These are phyloP conservation scores for Penicillium canariense DNA, from an alignment of 495 filamentous ascomycete genomes.

Conservation along the genomic window DNA sequence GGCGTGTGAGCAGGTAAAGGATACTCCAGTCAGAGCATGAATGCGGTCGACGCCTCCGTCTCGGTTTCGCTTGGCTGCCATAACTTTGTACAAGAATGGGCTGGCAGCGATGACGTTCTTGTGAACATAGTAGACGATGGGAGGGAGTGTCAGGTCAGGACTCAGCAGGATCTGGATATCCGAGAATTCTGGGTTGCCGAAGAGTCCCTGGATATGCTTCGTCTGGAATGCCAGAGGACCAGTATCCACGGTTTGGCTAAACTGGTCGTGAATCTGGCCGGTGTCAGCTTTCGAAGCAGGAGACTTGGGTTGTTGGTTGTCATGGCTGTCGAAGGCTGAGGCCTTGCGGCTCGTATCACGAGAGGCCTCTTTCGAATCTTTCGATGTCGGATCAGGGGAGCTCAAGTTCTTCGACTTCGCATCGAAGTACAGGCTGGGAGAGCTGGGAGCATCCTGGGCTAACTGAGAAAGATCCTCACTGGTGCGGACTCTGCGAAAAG, in stretches of 20 bases:
- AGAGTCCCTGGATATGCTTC: constrained; percentile 3
- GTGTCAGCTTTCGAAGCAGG: background rate
- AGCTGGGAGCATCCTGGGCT: background rate
- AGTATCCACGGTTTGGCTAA: background rate
- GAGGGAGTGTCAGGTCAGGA: constrained; percentile 12
- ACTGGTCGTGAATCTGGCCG: background rate
- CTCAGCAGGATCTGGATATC: constrained; percentile 22
- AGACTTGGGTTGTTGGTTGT: too few relatives aligned
- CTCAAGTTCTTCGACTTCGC: constrained; percentile 2
- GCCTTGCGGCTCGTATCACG: background rate
- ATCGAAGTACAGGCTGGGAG: constrained; percentile 8
- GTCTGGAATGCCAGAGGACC: background rate
- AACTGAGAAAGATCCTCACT: background rate
- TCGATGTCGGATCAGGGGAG: background rate
- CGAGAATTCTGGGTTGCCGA: constrained; percentile 12
- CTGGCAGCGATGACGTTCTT: background rate
- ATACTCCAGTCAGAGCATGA: constrained; percentile 12
- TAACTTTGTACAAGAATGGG: constrained; percentile 11
- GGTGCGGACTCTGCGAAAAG: background rate
- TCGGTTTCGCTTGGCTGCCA: background rate
- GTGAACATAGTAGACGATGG: constrained; percentile 1
- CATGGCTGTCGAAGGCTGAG: background rate
- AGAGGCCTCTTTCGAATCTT: background rate
- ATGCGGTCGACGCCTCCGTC: constrained; percentile 7
- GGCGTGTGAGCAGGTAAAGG: constrained; percentile 20